Evolutionary conservation across 805 yeast species (phyloP), one percentile per base, ranked within the genome.

Genomic region (Wickerhamomyces strasburgensis): DNA sequence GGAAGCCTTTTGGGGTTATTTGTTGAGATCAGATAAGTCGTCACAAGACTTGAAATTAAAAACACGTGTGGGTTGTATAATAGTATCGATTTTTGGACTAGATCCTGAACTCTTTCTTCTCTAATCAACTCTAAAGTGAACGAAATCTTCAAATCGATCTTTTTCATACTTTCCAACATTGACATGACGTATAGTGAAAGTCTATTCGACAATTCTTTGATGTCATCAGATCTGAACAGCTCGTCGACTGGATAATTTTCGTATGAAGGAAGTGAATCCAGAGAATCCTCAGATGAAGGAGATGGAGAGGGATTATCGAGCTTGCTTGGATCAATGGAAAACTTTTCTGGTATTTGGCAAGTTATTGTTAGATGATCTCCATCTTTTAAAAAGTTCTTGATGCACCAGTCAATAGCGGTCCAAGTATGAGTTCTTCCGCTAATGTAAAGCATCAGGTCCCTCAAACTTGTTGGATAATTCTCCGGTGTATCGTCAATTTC

Each of bases 81-180:
- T 3, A 37, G 16, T 5, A 48, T 27, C 8, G 52, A 42, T 17
- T 46, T 46, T 14, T 39, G 45, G 16, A 54, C 23, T 5, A 49
- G 13, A 9, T 33, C 26, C 7, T 39, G 38, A 11, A 48, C 42
- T 4, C 32, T 33, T 14, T 29, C 14, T 27, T 46, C 49, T 26
- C 41, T 52, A n/a, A 51, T 52, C 19, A 54, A 38, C 31, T 54
- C 58, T 11, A 54, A 37, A 5, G 49, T 49, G 10, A 54, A 24
- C 3, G 49, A 37, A 14, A 54, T 41, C 29, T 43, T 49, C 8
- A 52, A 27, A 19, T 46, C 45, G 6, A 27, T 14, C 21, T 33
- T 46, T 2, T 40, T 33, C 8, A 38, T 34, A 2, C 34, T 18
- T 21, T 45, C 35, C 32, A 52, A 34, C 6, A 34, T 17, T 19